Evolutionary conservation across 192 early-diverging fungal genomes (phyloP), one percentile per base, ranked within the genome.

Genomic region (Radiomyces spectabilis): DNA sequence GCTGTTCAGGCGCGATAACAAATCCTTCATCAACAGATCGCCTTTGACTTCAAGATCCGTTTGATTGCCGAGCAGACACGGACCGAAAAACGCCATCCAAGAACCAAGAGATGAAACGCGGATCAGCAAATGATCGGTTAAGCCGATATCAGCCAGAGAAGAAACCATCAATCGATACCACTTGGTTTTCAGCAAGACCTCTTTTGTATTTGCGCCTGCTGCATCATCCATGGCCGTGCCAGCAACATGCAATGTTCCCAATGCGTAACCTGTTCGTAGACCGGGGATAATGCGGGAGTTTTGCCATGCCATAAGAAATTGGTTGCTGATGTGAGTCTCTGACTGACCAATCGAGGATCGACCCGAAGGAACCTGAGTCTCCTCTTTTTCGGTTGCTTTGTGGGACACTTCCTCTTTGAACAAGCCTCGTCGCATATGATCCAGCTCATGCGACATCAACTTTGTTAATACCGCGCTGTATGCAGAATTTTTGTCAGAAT

Each of bases 121-220:
- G 13, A 74, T 58, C 16, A 81, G 35, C 38, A 76, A 41, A 64
- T 78, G 76, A 51, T 81, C 79, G 1, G 76, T 76, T 26, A 78
- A 57, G 1, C 57, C 46, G 9, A 76, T 62, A 53, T 81, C 79
- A 9, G 64, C 67, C 10, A 81, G 55, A 8, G 69, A 69, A 32
- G 72, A 71, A 37, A 55, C 40, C 60, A 81, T 67, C 19, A 66
- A 68, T 41, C 74, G 53, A 43, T 76, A 72, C 52, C 67, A 63
- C 26, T 69, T 70, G 29, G 55, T 52, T 13, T 58, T 44, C 25
- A 50, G 38, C 7, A 71, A 53, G 8, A 53, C 50, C 27, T 38
- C 24, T n/a, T 22, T 16, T 40, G 21, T 12, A 19, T 13, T 35
- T n/a, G n/a, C 22, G 34, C 9, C 12, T 44, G n/a, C 43, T 29